Conservation (phyloP, 108 stramenopile genomes). For the Cafeteria roenbergensis region DNA sequence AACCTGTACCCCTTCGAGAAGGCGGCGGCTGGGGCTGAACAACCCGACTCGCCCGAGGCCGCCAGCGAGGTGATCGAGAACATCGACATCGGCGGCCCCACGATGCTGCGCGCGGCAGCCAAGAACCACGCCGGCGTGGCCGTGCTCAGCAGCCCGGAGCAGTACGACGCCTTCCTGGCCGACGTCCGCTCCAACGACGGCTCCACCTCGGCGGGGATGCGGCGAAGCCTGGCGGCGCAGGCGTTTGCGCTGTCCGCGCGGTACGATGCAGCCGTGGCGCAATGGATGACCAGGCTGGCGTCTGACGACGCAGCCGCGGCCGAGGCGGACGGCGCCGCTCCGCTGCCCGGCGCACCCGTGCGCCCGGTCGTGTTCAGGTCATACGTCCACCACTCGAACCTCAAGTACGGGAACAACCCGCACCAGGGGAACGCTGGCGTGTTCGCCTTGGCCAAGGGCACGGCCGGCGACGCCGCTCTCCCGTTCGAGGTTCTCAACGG, state of each 20-base stretch:
- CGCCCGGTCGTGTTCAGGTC: constrained; percentile 60
- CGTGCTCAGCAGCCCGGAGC: constrained; percentile 69
- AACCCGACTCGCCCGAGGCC: too few relatives aligned
- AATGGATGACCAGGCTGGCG: constrained; percentile 64
- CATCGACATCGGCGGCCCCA: constrained; percentile 98
- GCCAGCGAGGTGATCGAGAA: constrained; percentile 99
- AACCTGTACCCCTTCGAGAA: constrained; percentile 94
- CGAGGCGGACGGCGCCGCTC: neutral
- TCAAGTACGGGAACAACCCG: constrained; percentile 93
- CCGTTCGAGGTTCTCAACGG: constrained; percentile 81
- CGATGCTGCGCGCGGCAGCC: constrained; percentile 87
- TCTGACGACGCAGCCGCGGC: constrained; percentile 15
- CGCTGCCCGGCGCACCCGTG: constrained; percentile 25
- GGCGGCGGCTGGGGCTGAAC: too few relatives aligned
- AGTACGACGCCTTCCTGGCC: constrained; percentile 64
- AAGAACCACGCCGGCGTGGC: constrained; percentile 92
- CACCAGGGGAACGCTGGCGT: constrained; percentile 84
- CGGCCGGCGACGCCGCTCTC: constrained; percentile 36
- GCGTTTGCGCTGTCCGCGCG: constrained; percentile 76
- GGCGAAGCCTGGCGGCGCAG: constrained; percentile 65
- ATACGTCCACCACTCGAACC: constrained; percentile 66
- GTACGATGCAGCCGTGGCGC: constrained; percentile 82
- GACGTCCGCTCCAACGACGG: constrained; percentile 62
- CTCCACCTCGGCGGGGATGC: constrained; percentile 62
- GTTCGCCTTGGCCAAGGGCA: too few relatives aligned